phyloP scores from a whole-genome alignment of 225 moss, liverwort and hornwort species.

The Pseudisothecium myosuroides region DNA sequence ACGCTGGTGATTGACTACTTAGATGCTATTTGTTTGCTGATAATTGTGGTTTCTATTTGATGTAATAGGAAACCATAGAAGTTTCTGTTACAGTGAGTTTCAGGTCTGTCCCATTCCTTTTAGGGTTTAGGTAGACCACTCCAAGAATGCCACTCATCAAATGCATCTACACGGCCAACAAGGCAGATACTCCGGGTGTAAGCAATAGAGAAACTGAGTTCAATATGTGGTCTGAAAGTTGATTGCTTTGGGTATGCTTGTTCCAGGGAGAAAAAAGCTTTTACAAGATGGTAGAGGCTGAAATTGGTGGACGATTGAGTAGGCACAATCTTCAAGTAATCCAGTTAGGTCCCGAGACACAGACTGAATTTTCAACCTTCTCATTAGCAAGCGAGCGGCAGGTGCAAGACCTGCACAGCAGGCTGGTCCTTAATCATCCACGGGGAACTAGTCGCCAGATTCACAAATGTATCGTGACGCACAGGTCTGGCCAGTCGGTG shows the following conservation, averaged over 20 bases:
- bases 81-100: not conserved
- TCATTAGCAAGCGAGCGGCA: slow-evolving; percentile 65
- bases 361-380: slow-evolving; percentile 82
- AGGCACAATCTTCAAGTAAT: slow-evolving; percentile 83
- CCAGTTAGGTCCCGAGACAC: slow-evolving; percentile 76
- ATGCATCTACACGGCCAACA: not conserved
- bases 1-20: not conserved
- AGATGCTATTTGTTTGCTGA: not conserved
- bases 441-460: slow-evolving; percentile 76
- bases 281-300: slow-evolving; percentile 90
- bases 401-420: slow-evolving; percentile 89
- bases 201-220: not conserved
- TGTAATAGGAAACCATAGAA: not conserved
- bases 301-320: slow-evolving; percentile 74
- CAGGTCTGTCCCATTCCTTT: not conserved
- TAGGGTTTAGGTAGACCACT: not conserved
- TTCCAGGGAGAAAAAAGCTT: slow-evolving; percentile 69
- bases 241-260: not conserved
- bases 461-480: slow-evolving; percentile 89
- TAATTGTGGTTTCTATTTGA: not conserved
- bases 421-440: slow-evolving; percentile 70
- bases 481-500: slow-evolving; percentile 73
- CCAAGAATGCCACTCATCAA: not conserved
- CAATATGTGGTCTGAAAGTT: not conserved
- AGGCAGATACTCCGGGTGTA: not conserved